Evolutionary conservation across 2,329 filamentous ascomycete species (phyloP), one percentile per base, ranked within the genome.

Genomic region (Epichloe scottii): DNA sequence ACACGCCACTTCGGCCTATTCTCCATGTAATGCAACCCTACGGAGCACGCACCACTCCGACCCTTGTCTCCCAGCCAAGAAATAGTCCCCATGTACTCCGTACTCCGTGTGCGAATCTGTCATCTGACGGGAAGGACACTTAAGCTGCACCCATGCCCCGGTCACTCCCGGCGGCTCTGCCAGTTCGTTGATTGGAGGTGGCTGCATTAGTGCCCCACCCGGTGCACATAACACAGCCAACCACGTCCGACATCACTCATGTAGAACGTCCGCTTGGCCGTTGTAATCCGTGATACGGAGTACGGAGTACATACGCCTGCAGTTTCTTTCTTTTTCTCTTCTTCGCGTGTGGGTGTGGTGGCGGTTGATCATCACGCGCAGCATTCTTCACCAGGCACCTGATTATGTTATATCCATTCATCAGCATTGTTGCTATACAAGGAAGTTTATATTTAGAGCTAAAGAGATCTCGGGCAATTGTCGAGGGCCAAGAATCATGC

Each of bases 81-180:
- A 35, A 35, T 21, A 15, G 14, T 35, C 15, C 26, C 14, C 30
- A 8, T 17, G 26, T 26, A 26, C 1, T 26, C 23, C 7, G 23
- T 26, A 2, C 23, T 26, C 23, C 23, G 7, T 26, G 8, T 7
- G 26, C 30, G 26, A 21, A 46, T 41, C 50, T 38, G 17, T 38
- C 19, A 23, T 43, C 17, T 11, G 17, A n/a, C n/a, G 26, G 40
- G 48, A 43, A n/a, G 30, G 5, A n/a, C 5, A 33, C 26, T 26
- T 26, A 30, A 30, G 10, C 26, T 30, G 26, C 2, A 5, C 6
- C 30, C 15, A 19, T 17, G n/a, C 11, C 38, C 46, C 37, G 19
- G 21, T 42, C 46, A 23, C 19, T 17, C 17, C 21, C 38, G 46
- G 52, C 52, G 52, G 52, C 50, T 54, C 42, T 48, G 37, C 14